phyloP scores from a whole-genome alignment of 2,329 filamentous ascomycete species.

The Ophiostoma tasmaniense region DNA sequence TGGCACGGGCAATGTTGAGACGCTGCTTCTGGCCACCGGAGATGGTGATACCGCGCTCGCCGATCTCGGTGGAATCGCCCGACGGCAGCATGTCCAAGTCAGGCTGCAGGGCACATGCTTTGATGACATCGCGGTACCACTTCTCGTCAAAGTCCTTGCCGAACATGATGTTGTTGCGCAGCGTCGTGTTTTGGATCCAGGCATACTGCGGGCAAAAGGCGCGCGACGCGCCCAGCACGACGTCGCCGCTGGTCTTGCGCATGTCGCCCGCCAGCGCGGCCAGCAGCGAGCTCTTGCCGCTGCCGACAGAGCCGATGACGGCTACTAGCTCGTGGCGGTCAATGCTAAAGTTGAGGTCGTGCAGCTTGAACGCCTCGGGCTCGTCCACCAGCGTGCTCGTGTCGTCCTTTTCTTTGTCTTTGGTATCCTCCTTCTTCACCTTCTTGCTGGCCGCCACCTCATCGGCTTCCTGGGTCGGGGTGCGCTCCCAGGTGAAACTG shows the following conservation, averaged over 20 bases:
- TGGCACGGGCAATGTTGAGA: slow-evolving; percentile 80
- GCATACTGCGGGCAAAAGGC: slow-evolving; percentile 95
- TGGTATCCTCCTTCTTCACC: slow-evolving; percentile 26
- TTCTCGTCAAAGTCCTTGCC: slow-evolving; percentile 65
- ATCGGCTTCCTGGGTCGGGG: slow-evolving; percentile 46
- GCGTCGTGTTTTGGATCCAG: slow-evolving; percentile 90
- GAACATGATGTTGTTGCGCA: slow-evolving; percentile 85
- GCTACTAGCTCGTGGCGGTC: slow-evolving; percentile 70
- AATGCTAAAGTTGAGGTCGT: slow-evolving; percentile 57
- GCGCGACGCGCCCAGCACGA: slow-evolving; percentile 67
- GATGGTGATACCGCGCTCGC: slow-evolving; percentile 89
- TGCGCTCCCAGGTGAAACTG: slow-evolving; percentile 80
- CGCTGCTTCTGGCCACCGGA: slow-evolving; percentile 94
- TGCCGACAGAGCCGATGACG: slow-evolving; percentile 82
- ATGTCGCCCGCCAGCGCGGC: slow-evolving; percentile 89
- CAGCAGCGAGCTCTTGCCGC: slow-evolving; percentile 82
- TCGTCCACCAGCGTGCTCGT: slow-evolving; percentile 50
- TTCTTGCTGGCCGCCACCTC: slow-evolving; percentile 20
- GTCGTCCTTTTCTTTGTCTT: slow-evolving; percentile 32
- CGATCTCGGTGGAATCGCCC: slow-evolving; percentile 85
- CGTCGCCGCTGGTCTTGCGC: slow-evolving; percentile 67
- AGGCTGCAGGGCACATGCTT: slow-evolving; percentile 74
- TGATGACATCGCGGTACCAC: slow-evolving; percentile 80
- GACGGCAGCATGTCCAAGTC: slow-evolving; percentile 91
- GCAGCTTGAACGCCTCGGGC: slow-evolving; percentile 62